A percentile compares a stretch with the other conserved stretches of the same genome.
Evolutionary conservation across 208 protist species (phyloP).

Genomic region (Trypanosoma caninum): DNA sequence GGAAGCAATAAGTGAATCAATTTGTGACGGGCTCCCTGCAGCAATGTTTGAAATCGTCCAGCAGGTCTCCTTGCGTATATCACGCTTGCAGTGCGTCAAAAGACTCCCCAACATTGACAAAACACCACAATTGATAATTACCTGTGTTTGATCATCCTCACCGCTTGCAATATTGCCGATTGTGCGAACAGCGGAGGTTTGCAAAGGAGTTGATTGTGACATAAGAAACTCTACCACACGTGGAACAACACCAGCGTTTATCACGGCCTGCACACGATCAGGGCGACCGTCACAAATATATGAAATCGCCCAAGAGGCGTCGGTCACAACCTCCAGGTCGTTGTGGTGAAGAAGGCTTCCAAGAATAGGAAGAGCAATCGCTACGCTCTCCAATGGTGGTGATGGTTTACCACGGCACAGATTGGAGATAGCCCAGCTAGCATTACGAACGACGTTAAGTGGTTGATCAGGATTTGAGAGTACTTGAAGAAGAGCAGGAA

Average conservation of each 20-base stretch:
- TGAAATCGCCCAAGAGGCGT: slow-evolving; percentile 97
- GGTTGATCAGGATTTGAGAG: slow-evolving; percentile 50
- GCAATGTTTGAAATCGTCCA: slow-evolving; percentile 99
- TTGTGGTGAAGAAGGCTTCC: slow-evolving; percentile 72
- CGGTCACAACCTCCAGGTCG: slow-evolving; percentile 95
- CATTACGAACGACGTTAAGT: slow-evolving; percentile 87
- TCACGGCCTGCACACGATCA: slow-evolving; percentile 94
- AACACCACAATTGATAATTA: slow-evolving; percentile 91
- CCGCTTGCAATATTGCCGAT: slow-evolving; percentile 99
- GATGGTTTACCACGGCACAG: slow-evolving; percentile 96
- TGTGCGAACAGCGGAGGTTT: slow-evolving; percentile 95
- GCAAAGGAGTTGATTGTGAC: slow-evolving; percentile 55
- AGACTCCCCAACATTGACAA: slow-evolving; percentile 79
- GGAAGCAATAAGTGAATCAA: slow-evolving; percentile 89
- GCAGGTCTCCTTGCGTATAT: slow-evolving; percentile 98
- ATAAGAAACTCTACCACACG: slow-evolving; percentile 94
- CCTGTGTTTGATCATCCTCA: slow-evolving; percentile 95
- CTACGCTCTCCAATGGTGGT: slow-evolving; percentile 71
- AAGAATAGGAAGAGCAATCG: slow-evolving; percentile 87
- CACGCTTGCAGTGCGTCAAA: slow-evolving; percentile 76
- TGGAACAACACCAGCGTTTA: slow-evolving; percentile 86
- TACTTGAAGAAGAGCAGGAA: slow-evolving; percentile 79
- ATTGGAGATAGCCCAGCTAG: slow-evolving; percentile 98
- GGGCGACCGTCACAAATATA: slow-evolving; percentile 96
- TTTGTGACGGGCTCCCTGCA: slow-evolving; percentile 93